Conservation (phyloP, 106 monocot genomes). For the Amphibolis antarctica region DNA sequence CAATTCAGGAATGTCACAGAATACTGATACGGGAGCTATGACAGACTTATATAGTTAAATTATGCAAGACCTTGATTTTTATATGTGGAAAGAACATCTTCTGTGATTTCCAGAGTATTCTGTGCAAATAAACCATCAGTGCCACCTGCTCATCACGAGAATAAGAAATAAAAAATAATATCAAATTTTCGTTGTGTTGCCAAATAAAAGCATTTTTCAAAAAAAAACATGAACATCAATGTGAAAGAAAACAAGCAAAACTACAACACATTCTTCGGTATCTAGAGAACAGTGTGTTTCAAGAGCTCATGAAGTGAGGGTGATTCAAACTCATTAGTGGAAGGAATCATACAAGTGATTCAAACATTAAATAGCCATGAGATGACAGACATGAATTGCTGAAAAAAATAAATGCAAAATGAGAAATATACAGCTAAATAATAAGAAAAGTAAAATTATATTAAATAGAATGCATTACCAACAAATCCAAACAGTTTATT, state of each 20-base stretch:
- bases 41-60: background rate
- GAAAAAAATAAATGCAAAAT: background rate
- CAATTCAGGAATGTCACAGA: background rate
- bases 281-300: no score
- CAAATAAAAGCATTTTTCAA: background rate
- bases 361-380: no score
- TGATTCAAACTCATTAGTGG: no score
- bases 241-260: no score
- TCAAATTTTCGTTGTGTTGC: background rate
- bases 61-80: slow-evolving; percentile 68
- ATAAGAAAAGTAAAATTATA: background rate
- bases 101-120: slow-evolving; percentile 78
- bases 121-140: slow-evolving; percentile 83
- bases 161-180: background rate
- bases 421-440: background rate
- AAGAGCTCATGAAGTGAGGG: no score
- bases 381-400: background rate
- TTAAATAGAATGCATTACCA: slow-evolving; percentile 31
- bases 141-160: slow-evolving; percentile 39
- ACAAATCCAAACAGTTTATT: slow-evolving; percentile 79
- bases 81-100: slow-evolving; percentile 63
- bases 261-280: no score
- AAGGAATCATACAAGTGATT: no score
- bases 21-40: background rate
- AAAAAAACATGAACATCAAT: no score